These are phyloP conservation scores for Dactylellina drechsleri DNA, from an alignment of 2,329 filamentous ascomycete species.

Conservation along the genomic window DNA sequence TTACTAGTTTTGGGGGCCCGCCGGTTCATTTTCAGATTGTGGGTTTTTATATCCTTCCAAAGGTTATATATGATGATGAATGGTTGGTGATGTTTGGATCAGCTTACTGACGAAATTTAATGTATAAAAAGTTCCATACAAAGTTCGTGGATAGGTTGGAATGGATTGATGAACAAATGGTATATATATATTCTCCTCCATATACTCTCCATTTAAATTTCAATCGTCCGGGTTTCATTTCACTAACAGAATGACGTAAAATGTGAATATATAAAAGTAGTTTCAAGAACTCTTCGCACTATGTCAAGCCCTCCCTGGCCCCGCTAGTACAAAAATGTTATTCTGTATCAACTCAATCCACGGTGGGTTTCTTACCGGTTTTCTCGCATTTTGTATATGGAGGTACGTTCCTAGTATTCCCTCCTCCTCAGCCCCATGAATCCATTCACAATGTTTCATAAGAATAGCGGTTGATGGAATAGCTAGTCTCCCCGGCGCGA, in stretches of 20 bases:
- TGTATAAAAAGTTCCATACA: conserved; percentile 68
- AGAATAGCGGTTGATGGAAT: too few species aligned
- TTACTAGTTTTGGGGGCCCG: conserved; percentile 74
- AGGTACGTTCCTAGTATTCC: too few species aligned
- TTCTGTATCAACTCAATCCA: conserved; percentile 75
- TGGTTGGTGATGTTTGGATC: background rate
- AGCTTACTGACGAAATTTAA: conserved; percentile 60
- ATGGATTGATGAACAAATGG: conserved; percentile 78
- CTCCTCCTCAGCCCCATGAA: too few species aligned
- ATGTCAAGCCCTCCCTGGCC: conserved; percentile 74
- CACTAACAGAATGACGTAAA: background rate
- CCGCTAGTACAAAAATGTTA: conserved; percentile 76
- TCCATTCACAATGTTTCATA: too few species aligned
- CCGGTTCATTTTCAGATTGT: conserved; percentile 77
- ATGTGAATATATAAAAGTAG: too few species aligned
- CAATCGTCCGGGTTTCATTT: background rate
- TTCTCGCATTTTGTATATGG: conserved; percentile 73
- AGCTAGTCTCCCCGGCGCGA: conserved; percentile 74
- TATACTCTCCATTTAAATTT: background rate
- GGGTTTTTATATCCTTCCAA: too few species aligned
- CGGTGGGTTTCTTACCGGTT: conserved; percentile 69
- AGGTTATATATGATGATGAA: too few species aligned
- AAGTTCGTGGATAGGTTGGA: conserved; percentile 57
- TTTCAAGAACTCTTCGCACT: conserved; percentile 79
- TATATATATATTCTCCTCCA: too few species aligned